phyloP scores from a whole-genome alignment of 164 flowering plant species.

The Vitis cinerea region DNA sequence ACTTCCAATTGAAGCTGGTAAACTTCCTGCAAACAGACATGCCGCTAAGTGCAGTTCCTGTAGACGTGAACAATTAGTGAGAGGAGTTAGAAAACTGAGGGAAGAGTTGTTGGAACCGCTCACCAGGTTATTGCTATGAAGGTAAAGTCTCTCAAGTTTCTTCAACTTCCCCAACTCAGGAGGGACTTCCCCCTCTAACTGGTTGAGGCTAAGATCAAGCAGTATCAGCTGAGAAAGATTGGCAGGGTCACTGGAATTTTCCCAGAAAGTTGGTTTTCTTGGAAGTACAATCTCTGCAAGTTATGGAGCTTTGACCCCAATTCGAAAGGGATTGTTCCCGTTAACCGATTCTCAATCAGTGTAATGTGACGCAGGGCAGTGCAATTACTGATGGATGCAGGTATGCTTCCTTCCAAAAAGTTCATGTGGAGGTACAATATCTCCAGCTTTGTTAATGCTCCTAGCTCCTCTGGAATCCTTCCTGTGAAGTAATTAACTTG shows the following conservation, averaged over 20 bases:
- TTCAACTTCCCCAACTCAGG: constrained; percentile 3
- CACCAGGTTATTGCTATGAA: constrained; percentile 1
- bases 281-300: constrained; percentile 9
- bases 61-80: constrained; percentile 9
- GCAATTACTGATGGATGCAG: constrained; percentile 15
- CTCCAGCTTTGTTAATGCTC: constrained; percentile 12
- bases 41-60: constrained; percentile 6
- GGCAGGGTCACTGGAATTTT: constrained; percentile 6
- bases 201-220: constrained; percentile 6
- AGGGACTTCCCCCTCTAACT: constrained; percentile 3
- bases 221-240: constrained; percentile 11
- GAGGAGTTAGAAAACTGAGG: constrained; percentile 12
- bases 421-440: constrained; percentile 8
- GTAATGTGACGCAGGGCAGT: constrained; percentile 7
- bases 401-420: constrained; percentile 12
- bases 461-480: constrained; percentile 10
- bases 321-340: constrained; percentile 20
- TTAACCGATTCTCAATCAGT: background rate
- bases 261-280: constrained; percentile 5
- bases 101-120: constrained; percentile 5
- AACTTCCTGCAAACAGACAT: constrained; percentile 6
- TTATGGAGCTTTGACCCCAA: constrained; percentile 12
- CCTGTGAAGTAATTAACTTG: constrained; percentile 10
- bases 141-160: constrained; percentile 6
- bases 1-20: constrained; percentile 12